Conservation (phyloP, 371 early-diverging fungal species). For the Coemansia sp. region DNA sequence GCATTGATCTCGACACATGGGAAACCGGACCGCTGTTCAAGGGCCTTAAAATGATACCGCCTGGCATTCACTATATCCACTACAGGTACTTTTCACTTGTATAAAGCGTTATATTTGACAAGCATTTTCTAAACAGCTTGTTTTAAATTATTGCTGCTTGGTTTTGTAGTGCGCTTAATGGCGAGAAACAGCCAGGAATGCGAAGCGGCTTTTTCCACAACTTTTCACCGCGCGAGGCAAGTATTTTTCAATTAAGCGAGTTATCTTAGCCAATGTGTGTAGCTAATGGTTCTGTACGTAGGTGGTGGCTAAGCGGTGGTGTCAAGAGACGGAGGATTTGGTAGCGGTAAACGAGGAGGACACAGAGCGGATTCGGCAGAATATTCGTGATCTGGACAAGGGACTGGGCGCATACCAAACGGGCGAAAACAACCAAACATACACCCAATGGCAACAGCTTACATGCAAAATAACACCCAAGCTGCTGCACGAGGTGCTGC, state of each 20-base stretch:
- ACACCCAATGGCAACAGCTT: slow-evolving; percentile 72
- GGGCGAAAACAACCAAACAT: slow-evolving; percentile 42
- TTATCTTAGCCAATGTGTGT: neutral
- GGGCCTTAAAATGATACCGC: slow-evolving; percentile 92
- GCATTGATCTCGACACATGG: slow-evolving; percentile 92
- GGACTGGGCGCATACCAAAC: slow-evolving; percentile 87
- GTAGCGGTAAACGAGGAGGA: slow-evolving; percentile 56
- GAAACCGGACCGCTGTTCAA: slow-evolving; percentile 85
- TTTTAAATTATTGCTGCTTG: no score
- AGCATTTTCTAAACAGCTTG: no score
- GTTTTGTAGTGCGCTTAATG: slow-evolving; percentile 46
- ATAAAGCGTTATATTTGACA: no score
- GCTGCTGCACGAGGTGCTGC: slow-evolving; percentile 63
- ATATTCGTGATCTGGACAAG: slow-evolving; percentile 77
- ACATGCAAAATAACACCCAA: slow-evolving; percentile 64
- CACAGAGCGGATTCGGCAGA: slow-evolving; percentile 57
- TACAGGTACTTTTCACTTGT: slow-evolving; percentile 56
- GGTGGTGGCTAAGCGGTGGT: slow-evolving; percentile 76
- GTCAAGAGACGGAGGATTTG: slow-evolving; percentile 59
- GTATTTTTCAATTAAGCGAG: neutral
- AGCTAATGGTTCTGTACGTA: slow-evolving; percentile 22
- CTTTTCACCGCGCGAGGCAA: slow-evolving; percentile 68
- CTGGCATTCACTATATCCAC: slow-evolving; percentile 90
- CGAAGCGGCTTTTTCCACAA: slow-evolving; percentile 75
- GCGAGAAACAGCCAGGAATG: slow-evolving; percentile 62